Evolutionary conservation across 148 eudicot genomes (phyloP).

Genomic region (Agrostemma githago): DNA sequence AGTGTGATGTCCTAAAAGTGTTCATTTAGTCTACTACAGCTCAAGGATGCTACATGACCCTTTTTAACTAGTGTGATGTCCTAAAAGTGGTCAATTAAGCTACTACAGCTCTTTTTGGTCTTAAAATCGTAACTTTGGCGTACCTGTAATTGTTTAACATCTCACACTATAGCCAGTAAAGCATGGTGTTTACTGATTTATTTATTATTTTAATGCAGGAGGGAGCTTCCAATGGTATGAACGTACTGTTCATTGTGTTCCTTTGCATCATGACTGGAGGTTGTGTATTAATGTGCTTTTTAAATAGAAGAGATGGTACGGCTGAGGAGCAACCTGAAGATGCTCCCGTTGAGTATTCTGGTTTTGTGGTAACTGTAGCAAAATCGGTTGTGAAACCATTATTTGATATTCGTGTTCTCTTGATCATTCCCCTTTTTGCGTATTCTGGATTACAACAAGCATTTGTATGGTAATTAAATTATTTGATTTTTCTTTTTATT

Average conservation of each 20-base stretch:
- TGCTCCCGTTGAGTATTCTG: constrained; percentile 39
- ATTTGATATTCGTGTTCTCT: constrained; percentile 59
- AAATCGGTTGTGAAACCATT: constrained; percentile 57
- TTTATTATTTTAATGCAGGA: constrained; percentile 49
- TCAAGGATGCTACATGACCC: background rate
- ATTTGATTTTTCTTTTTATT: background rate
- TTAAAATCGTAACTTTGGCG: background rate
- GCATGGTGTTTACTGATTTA: constrained; percentile 5
- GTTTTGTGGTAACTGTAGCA: constrained; percentile 43
- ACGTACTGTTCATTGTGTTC: constrained; percentile 64
- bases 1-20: background rate
- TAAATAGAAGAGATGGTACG: constrained; percentile 52
- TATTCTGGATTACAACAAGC: constrained; percentile 98
- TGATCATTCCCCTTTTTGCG: constrained; percentile 84
- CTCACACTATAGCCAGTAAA: background rate
- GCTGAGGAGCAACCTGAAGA: constrained; percentile 39
- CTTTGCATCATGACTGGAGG: constrained; percentile 80
- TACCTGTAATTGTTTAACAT: background rate
- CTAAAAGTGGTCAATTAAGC: constrained; percentile 6
- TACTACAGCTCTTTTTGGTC: background rate
- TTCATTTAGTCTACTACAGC: background rate
- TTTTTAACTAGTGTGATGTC: background rate
- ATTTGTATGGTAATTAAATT: constrained; percentile 77
- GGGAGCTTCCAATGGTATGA: constrained; percentile 74
- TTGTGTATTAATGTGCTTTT: constrained; percentile 74